Evolutionary conservation across 345 rosid species (phyloP), one percentile per base, ranked within the genome.

Genomic region (Moricandia moricandioides): DNA sequence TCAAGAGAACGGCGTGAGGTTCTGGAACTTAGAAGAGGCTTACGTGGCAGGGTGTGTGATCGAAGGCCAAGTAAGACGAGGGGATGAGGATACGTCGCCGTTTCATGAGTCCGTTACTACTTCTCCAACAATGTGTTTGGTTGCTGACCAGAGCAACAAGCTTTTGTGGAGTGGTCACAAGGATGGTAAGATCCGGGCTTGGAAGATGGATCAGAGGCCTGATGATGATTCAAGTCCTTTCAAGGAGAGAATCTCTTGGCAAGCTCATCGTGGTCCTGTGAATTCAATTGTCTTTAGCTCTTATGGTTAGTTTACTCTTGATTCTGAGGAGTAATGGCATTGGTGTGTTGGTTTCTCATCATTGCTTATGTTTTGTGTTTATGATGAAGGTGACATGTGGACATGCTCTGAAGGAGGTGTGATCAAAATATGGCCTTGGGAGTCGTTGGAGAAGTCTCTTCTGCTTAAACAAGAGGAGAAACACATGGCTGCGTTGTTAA

Each of bases 371-470:
- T 17, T 39, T 29, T 13, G 29, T 45, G 67, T 24, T 30, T 24
- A 24, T 79, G 72, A 21, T 82, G 47, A 6, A 92, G 97, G 97
- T 74, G 97, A 92, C 81, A 67, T 92, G 62, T 92, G 97, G 97
- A 82, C 96, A 10, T 90, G 97, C 9, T 83, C 83, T 4, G 97
- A 92, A 79, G 88, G 88, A 57, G 97, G 96, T 26, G 45, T 79
- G 31, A 74, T 92, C n/a, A 89, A 84, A 74, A 82, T 90, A 30
- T 92, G 96, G 93, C 96, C 96, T 1, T 90, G 97, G 96, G 97
- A 92, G 55, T 78, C 86, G 64, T 84, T 92, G 31, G 96, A 88
- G 78, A 92, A 92, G 52, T 90, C 92, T 74, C 88, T 88, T 3
- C 79, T 88, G 63, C 89, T 92, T 43, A 83, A 84, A 54, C 75